These are phyloP conservation scores for Lasiosphaeris hirsuta DNA, from an alignment of 495 filamentous ascomycete genomes.

Conservation along the genomic window DNA sequence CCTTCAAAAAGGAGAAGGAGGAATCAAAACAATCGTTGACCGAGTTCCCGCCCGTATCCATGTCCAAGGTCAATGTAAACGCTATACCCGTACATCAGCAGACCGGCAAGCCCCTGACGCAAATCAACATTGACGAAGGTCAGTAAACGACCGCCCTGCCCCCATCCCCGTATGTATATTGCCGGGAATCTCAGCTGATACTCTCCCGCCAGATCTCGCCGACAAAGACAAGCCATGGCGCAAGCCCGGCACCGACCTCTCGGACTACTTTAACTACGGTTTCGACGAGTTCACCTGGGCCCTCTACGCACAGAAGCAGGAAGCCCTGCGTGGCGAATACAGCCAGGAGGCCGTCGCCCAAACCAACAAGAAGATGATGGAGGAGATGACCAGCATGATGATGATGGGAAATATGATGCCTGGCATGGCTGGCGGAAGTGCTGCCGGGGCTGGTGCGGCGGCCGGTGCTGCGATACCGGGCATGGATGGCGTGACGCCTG, in stretches of 20 bases:
- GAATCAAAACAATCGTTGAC: slow-evolving; percentile 15
- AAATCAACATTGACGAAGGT: slow-evolving; percentile 76
- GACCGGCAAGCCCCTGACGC: slow-evolving; percentile 74
- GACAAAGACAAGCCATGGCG: slow-evolving; percentile 93
- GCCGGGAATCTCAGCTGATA: slow-evolving; percentile 15
- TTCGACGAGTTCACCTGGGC: slow-evolving; percentile 99
- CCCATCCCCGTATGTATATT: not conserved
- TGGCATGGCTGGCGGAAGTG: slow-evolving; percentile 16
- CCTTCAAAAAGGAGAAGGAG: slow-evolving; percentile 45
- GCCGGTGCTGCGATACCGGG: slow-evolving; percentile 57
- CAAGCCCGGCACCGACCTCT: slow-evolving; percentile 89
- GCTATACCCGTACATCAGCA: slow-evolving; percentile 73
- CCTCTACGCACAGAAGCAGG: slow-evolving; percentile 86
- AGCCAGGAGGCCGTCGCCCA: slow-evolving; percentile 54
- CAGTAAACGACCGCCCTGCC: slow-evolving; percentile 13
- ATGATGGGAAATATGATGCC: slow-evolving; percentile 66
- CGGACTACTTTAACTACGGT: slow-evolving; percentile 98
- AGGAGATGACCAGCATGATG: slow-evolving; percentile 89
- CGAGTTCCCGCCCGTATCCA: slow-evolving; percentile 56
- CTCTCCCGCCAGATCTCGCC: slow-evolving; percentile 56
- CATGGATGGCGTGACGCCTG: slow-evolving; percentile 67
- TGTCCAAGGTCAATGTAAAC: slow-evolving; percentile 79
- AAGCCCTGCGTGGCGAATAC: slow-evolving; percentile 66
- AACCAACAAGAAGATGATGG: slow-evolving; percentile 79
- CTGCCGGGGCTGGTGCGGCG: slow-evolving; percentile 16